phyloP scores from a whole-genome alignment of 2,329 filamentous ascomycete species.

The Pyrenochaeta sp. region DNA sequence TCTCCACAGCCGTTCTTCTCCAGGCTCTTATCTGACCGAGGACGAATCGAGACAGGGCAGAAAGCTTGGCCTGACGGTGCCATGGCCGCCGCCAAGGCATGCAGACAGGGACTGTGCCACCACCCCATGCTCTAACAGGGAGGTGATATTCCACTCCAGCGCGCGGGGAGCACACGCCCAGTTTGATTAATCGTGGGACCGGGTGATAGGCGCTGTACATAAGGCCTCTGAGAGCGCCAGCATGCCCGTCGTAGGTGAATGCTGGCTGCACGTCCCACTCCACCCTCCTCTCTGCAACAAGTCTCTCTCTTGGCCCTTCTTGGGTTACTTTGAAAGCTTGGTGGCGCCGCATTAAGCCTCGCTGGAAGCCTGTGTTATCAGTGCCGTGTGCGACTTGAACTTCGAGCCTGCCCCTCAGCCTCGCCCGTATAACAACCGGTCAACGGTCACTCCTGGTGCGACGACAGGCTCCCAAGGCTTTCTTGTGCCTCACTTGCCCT shows the following conservation, averaged over 20 bases:
- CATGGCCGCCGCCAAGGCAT: slow-evolving; percentile 23
- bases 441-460: slow-evolving; percentile 8
- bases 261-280: slow-evolving; percentile 15
- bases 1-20: slow-evolving; percentile 15
- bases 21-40: slow-evolving; percentile 17
- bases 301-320: slow-evolving; percentile 28
- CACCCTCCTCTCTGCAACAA: slow-evolving; percentile 19
- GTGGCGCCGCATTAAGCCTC: slow-evolving; percentile 21
- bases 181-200: slow-evolving; percentile 19
- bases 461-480: slow-evolving; percentile 21
- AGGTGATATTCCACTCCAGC: slow-evolving; percentile 22
- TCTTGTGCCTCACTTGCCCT: slow-evolving; percentile 22
- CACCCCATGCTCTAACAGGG: slow-evolving; percentile 21
- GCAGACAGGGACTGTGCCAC: slow-evolving; percentile 17
- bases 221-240: slow-evolving; percentile 18
- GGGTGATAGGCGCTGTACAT: slow-evolving; percentile 29
- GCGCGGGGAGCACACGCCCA: slow-evolving; percentile 18
- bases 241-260: slow-evolving; percentile 11
- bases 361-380: slow-evolving; percentile 26
- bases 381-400: slow-evolving; percentile 9
- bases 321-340: slow-evolving; percentile 23
- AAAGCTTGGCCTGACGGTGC: slow-evolving; percentile 21
- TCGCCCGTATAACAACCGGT: slow-evolving; percentile 28
- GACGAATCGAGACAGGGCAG: slow-evolving; percentile 16
- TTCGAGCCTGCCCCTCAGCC: slow-evolving; percentile 19